Evolutionary conservation across 495 filamentous ascomycete species (phyloP).

Genomic region (Penicillium longicatenatum): DNA sequence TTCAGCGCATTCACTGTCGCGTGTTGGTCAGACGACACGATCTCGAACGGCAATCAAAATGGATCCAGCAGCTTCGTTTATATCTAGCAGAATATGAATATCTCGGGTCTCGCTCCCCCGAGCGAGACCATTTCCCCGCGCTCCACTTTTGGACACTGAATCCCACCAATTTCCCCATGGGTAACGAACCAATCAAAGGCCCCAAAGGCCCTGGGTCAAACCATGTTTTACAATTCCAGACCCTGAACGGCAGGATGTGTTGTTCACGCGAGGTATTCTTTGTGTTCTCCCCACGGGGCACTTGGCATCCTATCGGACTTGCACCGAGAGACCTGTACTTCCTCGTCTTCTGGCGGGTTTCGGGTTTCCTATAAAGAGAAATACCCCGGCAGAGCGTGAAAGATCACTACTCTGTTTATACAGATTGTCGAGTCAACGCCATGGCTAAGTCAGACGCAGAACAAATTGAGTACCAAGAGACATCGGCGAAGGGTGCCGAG

Average conservation of each 20-base stretch:
- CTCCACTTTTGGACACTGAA: constrained; percentile 2
- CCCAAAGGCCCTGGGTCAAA: neutral
- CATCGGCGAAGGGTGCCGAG: constrained; percentile 11
- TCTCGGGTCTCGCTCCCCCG: constrained; percentile 18
- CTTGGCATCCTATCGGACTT: constrained; percentile 20
- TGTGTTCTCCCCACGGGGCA: constrained; percentile 4
- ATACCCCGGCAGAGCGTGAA: neutral
- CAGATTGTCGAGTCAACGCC: neutral
- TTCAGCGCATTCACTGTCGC: neutral
- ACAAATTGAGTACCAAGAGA: constrained; percentile 20
- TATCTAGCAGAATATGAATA: neutral
- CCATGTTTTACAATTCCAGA: neutral
- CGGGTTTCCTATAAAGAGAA: constrained; percentile 3
- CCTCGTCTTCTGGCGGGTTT: neutral
- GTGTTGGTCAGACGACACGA: neutral
- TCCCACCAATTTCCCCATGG: constrained; percentile 5
- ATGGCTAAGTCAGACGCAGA: constrained; percentile 21
- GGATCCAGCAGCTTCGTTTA: neutral
- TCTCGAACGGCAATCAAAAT: neutral
- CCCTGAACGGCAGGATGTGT: neutral
- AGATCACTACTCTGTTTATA: neutral
- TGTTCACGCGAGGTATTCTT: neutral
- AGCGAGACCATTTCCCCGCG: constrained; percentile 13
- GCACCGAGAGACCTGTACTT: constrained; percentile 6
- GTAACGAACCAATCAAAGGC: constrained; percentile 5